phyloP scores from a whole-genome alignment of 2,329 filamentous ascomycete species.

The Huntiella bhutanensis region DNA sequence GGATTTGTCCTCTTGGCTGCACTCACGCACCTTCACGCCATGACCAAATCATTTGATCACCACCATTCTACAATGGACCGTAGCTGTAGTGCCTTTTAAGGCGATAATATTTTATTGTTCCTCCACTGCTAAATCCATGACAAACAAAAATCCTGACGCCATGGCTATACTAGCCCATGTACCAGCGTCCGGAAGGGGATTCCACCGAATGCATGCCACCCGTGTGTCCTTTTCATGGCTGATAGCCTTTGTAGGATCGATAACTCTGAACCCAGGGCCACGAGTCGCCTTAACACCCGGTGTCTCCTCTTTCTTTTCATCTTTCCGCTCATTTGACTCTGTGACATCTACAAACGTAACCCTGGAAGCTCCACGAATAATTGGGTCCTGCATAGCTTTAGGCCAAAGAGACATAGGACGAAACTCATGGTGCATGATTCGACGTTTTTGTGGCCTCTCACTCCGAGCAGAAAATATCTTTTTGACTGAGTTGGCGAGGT shows the following conservation, averaged over 20 bases:
- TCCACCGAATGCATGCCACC: slow-evolving; percentile 46
- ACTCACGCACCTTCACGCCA: slow-evolving; percentile 58
- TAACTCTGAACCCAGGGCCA: slow-evolving; percentile 15
- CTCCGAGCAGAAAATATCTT: slow-evolving; percentile 24
- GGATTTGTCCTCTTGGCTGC: slow-evolving; percentile 72
- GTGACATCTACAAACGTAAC: slow-evolving; percentile 32
- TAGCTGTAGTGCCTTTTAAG: slow-evolving; percentile 22
- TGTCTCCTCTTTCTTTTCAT: slow-evolving; percentile 14
- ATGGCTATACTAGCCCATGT: slow-evolving; percentile 49
- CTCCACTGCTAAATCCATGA: slow-evolving; percentile 45
- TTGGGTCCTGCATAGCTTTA: background rate
- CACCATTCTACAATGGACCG: slow-evolving; percentile 45
- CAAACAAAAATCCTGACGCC: slow-evolving; percentile 45
- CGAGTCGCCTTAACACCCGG: slow-evolving; percentile 9
- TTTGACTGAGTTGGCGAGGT: slow-evolving; percentile 27
- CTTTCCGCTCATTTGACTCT: slow-evolving; percentile 23
- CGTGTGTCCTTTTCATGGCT: slow-evolving; percentile 45
- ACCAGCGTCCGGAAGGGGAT: slow-evolving; percentile 44
- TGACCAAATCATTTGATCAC: slow-evolving; percentile 72
- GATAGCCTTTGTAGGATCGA: slow-evolving; percentile 23
- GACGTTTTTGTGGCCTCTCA: slow-evolving; percentile 22
- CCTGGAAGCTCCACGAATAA: slow-evolving; percentile 27
- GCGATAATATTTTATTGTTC: slow-evolving; percentile 8
- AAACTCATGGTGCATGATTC: slow-evolving; percentile 36
- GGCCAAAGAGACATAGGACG: slow-evolving; percentile 15